Evolutionary conservation across 345 rosid species (phyloP).

Genomic region (Euphorbia tirucalli): DNA sequence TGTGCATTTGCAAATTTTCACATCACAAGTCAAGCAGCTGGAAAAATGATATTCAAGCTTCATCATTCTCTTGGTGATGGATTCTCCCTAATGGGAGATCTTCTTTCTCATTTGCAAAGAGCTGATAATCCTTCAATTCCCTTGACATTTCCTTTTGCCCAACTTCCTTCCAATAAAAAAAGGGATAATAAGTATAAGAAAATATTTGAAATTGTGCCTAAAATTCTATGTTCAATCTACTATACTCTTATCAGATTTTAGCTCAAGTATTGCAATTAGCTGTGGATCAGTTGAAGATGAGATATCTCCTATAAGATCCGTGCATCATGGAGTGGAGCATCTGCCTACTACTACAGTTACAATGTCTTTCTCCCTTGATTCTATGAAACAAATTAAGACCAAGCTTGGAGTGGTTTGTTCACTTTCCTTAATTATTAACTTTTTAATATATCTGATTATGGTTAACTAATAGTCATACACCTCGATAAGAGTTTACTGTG

Average conservation of each 20-base stretch:
- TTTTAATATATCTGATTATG: too few species aligned
- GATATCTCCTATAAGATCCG: slow-evolving; percentile 32
- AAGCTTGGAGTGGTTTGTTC: slow-evolving; percentile 32
- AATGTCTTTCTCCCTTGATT: slow-evolving; percentile 33
- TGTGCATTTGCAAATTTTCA: too few species aligned
- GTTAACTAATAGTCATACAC: too few species aligned
- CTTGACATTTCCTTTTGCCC: slow-evolving; percentile 38
- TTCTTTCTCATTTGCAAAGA: too few species aligned
- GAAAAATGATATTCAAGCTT: slow-evolving; percentile 30
- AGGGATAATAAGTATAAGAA: not conserved
- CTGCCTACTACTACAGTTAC: slow-evolving; percentile 27
- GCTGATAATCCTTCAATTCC: too few species aligned
- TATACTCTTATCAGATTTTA: slow-evolving; percentile 33
- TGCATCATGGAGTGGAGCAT: slow-evolving; percentile 28
- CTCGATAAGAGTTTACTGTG: too few species aligned
- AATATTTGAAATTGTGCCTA: not conserved
- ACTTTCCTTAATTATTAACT: too few species aligned
- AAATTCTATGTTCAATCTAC: slow-evolving; percentile 11
- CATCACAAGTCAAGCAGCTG: slow-evolving; percentile 39
- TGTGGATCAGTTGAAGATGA: slow-evolving; percentile 31
- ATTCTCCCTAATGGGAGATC: too few species aligned
- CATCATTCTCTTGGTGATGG: too few species aligned
- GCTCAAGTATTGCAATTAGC: slow-evolving; percentile 35
- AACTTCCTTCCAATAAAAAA: not conserved
- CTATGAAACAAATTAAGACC: slow-evolving; percentile 37